phyloP scores from a whole-genome alignment of 306 rosid species.

The Pachyrhizus erosus region DNA sequence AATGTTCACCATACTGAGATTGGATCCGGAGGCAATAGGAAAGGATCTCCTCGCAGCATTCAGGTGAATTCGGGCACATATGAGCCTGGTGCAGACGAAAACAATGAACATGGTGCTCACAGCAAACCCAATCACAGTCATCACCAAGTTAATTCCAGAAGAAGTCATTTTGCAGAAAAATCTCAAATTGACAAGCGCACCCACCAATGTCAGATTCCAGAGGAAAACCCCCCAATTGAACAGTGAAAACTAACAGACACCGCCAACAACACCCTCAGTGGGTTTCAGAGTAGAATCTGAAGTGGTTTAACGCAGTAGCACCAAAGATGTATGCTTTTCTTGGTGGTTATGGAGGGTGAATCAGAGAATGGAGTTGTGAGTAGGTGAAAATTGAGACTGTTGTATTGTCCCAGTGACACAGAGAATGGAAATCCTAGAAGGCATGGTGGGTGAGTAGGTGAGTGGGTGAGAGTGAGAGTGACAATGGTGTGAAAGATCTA shows the following conservation, averaged over 20 bases:
- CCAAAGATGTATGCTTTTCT: conserved; percentile 4
- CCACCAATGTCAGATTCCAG: conserved; percentile 28
- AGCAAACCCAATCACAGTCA: conserved; percentile 96
- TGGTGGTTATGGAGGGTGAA: conserved; percentile 11
- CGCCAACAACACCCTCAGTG: background rate
- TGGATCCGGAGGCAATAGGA: conserved; percentile 79
- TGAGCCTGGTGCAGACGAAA: conserved; percentile 83
- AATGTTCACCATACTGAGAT: conserved; percentile 67
- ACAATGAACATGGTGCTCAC: conserved; percentile 95
- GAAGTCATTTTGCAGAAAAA: conserved; percentile 63
- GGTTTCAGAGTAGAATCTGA: conserved; percentile 22
- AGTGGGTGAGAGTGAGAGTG: conserved; percentile 5
- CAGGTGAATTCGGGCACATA: conserved; percentile 89
- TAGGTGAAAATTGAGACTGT: conserved; percentile 17
- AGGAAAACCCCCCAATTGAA: background rate
- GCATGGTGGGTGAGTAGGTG: conserved; percentile 41
- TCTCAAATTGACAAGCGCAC: conserved; percentile 22
- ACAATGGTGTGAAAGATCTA: background rate
- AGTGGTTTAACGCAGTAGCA: background rate
- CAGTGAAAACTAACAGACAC: background rate
- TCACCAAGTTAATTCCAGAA: conserved; percentile 85
- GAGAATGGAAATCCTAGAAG: conserved; percentile 40
- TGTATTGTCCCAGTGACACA: conserved; percentile 36
- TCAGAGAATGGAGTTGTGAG: conserved; percentile 9
- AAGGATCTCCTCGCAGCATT: conserved; percentile 83